A percentile compares a stretch with the other conserved stretches of the same genome.
These are phyloP conservation scores for Aspergillus vadensis DNA, from an alignment of 2,329 filamentous ascomycete species.

Conservation along the genomic window DNA sequence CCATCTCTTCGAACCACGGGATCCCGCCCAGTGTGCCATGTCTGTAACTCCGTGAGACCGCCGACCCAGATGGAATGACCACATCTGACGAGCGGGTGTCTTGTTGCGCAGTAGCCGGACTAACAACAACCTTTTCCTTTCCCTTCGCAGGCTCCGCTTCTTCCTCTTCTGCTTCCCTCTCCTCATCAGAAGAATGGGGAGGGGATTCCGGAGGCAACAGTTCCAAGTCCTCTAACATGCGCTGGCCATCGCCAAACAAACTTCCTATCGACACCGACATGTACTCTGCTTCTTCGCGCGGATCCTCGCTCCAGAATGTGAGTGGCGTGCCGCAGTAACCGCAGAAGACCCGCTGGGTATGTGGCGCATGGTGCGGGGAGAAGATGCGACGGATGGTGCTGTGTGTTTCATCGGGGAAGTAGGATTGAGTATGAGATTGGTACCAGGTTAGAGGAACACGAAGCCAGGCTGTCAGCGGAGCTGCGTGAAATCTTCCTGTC, in stretches of 20 bases:
- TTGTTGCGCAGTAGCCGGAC: conserved; percentile 14
- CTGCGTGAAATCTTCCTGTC: conserved; percentile 65
- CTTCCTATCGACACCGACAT: conserved; percentile 83
- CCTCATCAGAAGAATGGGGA: conserved; percentile 12
- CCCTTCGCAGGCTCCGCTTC: conserved; percentile 34
- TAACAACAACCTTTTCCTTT: neutral
- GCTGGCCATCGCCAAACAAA: conserved; percentile 69
- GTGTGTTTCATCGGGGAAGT: conserved; percentile 76
- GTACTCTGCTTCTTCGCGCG: conserved; percentile 69
- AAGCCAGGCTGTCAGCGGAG: conserved; percentile 77
- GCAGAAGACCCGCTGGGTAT: conserved; percentile 77
- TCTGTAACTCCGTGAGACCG: conserved; percentile 39
- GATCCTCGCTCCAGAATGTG: conserved; percentile 78
- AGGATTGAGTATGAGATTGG: conserved; percentile 71
- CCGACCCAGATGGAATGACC: conserved; percentile 26
- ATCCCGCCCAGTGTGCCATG: conserved; percentile 56
- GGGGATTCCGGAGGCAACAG: conserved; percentile 58
- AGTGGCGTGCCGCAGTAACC: conserved; percentile 88
- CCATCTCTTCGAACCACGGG: conserved; percentile 83
- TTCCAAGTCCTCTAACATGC: conserved; percentile 71
- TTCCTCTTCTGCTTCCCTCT: conserved; percentile 5
- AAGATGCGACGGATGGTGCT: conserved; percentile 67
- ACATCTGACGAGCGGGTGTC: conserved; percentile 20
- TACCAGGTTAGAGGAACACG: conserved; percentile 82
- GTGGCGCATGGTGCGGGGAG: conserved; percentile 59